Evolutionary conservation across 768 basidiomycete species (phyloP).

Genomic region (Rhodocollybia butyracea): DNA sequence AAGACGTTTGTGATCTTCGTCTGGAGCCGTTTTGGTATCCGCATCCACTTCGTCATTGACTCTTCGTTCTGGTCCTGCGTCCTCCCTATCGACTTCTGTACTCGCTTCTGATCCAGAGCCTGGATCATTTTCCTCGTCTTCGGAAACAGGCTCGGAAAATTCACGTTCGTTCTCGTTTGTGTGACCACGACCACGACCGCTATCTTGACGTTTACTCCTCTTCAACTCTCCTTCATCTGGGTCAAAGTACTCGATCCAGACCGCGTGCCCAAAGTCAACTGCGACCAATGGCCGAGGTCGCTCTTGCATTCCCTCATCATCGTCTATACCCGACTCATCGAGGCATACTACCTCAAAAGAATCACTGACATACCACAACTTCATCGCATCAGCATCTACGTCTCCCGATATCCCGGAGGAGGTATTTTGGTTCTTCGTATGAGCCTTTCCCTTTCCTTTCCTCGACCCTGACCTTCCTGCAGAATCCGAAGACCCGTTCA

Average conservation of each 20-base stretch:
- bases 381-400: slow-evolving; percentile 42
- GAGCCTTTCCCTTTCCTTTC: slow-evolving; percentile 13
- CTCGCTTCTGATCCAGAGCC: neutral
- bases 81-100: slow-evolving; percentile 4
- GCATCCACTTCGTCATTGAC: slow-evolving; percentile 16
- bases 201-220: slow-evolving; percentile 11
- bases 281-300: slow-evolving; percentile 71
- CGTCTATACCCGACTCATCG: slow-evolving; percentile 41
- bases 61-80: slow-evolving; percentile 12
- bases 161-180: neutral
- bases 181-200: too few relatives aligned
- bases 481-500: neutral
- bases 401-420: neutral
- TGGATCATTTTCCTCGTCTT: neutral
- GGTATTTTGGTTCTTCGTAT: neutral
- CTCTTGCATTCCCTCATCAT: slow-evolving; percentile 32
- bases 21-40: slow-evolving; percentile 16
- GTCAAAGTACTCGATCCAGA: slow-evolving; percentile 68
- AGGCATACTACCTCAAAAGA: slow-evolving; percentile 74
- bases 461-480: slow-evolving; percentile 7
- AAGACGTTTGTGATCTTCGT: slow-evolving; percentile 44
- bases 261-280: slow-evolving; percentile 85
- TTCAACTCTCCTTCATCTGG: slow-evolving; percentile 22
- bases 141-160: neutral
- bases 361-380: slow-evolving; percentile 66